Base-by-base conservation (phyloP, 2,329 filamentous ascomycete genomes). In the Neofusicoccum sp. region DNA sequence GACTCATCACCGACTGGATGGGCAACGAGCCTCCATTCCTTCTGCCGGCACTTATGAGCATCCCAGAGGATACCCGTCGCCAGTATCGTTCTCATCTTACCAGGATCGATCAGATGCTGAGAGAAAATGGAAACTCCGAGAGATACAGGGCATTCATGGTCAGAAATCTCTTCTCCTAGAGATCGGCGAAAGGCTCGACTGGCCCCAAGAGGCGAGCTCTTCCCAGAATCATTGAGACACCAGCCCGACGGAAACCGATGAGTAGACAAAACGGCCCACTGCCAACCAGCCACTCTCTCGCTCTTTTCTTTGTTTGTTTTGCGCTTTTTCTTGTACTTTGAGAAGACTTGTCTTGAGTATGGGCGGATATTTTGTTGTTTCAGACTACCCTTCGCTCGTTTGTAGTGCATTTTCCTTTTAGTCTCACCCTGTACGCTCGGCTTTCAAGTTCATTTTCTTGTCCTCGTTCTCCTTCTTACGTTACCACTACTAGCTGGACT, bases 251-350 rank as follows among this genome's bases (percentile, higher is more conserved):
- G 22, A 22, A 22, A 14, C 12, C 4, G 28, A 37, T n/a, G 36
- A 22, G 41, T 58, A 58, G 41, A 58, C 16, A 34, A 14, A 6
- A 58, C 8, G 54, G 54, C 54, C 45, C 54, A 31, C 54, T 45
- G 54, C 54, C 54, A 45, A 45, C 39, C 22, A 29, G 31, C 14
- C 54, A 29, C 31, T 58, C 54, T 29, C 36, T 58, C 14, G 7
- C 4, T 43, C 7, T 43, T 16, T 43, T n/a, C 41, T 5, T 43
- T 43, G 41, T 7, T n/a, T 22, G 14, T 3, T 6, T 33, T 45
- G 6, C 41, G 0, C 29, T 34, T 56, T 34, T 16, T 34, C n/a
- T 33, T 14, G 7, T 7, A 11, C 22, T 28, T 45, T 16, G 39
- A 4, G 16, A 14, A 6, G 31, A 11, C 4, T 34, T 45, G 41